phyloP scores from a whole-genome alignment of 768 basidiomycete genomes.

The Trametes cingulata region DNA sequence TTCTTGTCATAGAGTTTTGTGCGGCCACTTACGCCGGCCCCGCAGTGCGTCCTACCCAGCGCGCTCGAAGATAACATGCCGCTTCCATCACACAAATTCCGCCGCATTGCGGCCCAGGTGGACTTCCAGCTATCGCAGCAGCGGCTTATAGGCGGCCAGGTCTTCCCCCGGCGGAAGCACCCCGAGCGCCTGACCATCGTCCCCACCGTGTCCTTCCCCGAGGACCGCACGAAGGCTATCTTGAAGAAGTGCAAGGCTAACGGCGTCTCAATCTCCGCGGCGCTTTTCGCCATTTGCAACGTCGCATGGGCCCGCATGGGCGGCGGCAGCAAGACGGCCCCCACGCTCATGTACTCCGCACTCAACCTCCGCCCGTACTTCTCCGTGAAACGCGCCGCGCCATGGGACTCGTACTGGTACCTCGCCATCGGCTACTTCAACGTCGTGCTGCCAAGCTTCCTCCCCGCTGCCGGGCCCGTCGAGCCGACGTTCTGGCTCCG shows the following conservation, averaged over 20 bases:
- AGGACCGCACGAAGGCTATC: conserved; percentile 57
- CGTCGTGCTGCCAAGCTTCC: conserved; percentile 73
- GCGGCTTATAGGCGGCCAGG: conserved; percentile 70
- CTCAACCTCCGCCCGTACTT: conserved; percentile 73
- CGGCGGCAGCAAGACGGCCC: conserved; percentile 46
- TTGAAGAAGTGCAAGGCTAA: conserved; percentile 69
- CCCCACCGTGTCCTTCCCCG: conserved; percentile 62
- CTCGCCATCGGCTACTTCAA: conserved; percentile 83
- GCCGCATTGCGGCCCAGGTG: conserved; percentile 47
- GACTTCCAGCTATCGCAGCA: conserved; percentile 58
- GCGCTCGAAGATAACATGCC: conserved; percentile 49
- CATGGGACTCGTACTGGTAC: conserved; percentile 74
- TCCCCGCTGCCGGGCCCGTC: conserved; percentile 45
- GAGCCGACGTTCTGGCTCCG: conserved; percentile 71
- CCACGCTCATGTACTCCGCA: conserved; percentile 85
- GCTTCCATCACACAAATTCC: conserved; percentile 40
- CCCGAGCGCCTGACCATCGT: conserved; percentile 61
- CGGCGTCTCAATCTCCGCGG: conserved; percentile 73
- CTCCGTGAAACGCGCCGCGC: conserved; percentile 35
- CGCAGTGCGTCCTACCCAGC: conserved; percentile 36
- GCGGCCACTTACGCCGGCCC: conserved; percentile 2
- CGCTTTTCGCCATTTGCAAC: conserved; percentile 74
- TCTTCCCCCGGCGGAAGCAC: conserved; percentile 55
- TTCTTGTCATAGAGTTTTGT: neutral
- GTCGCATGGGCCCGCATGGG: conserved; percentile 67